These are phyloP conservation scores for Auricularia sp. DNA, from an alignment of 768 basidiomycete species.

Conservation along the genomic window DNA sequence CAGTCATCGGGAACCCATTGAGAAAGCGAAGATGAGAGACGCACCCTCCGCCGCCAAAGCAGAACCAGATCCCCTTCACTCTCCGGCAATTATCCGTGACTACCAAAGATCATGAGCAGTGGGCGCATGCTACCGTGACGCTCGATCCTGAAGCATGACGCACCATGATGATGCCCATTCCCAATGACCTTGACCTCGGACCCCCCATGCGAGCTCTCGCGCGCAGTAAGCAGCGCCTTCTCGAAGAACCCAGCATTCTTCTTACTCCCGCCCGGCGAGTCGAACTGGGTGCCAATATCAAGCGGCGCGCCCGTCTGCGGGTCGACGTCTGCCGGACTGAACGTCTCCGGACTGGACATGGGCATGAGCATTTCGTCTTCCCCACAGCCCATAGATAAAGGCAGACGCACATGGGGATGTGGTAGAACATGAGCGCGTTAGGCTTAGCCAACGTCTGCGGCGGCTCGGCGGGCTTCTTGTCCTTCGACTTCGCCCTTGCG, in stretches of 20 bases:
- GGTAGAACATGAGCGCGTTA: slow-evolving; percentile 96
- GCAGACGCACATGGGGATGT: slow-evolving; percentile 58
- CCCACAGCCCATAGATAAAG: too few species aligned
- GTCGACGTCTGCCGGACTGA: slow-evolving; percentile 57
- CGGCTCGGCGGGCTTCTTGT: slow-evolving; percentile 17
- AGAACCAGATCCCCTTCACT: slow-evolving; percentile 80
- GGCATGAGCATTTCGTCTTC: too few species aligned
- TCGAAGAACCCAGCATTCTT: slow-evolving; percentile 76
- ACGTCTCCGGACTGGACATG: slow-evolving; percentile 47
- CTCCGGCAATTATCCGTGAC: slow-evolving; percentile 86
- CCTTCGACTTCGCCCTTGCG: slow-evolving; percentile 22
- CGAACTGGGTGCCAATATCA: slow-evolving; percentile 61
- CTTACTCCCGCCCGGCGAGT: slow-evolving; percentile 52
- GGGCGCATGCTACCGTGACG: slow-evolving; percentile 12
- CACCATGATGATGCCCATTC: slow-evolving; percentile 87
- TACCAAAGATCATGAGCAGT: slow-evolving; percentile 16
- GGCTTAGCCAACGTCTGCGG: slow-evolving; percentile 69
- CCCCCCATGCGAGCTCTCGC: slow-evolving; percentile 56
- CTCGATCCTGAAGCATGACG: background rate
- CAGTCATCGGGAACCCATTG: slow-evolving; percentile 7
- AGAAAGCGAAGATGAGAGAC: slow-evolving; percentile 15
- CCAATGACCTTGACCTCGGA: slow-evolving; percentile 80
- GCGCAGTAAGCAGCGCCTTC: slow-evolving; percentile 62
- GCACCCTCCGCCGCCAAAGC: slow-evolving; percentile 80
- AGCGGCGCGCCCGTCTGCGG: slow-evolving; percentile 45